Conservation (phyloP, 75 land plant genomes). For the Gnetum montanum region DNA sequence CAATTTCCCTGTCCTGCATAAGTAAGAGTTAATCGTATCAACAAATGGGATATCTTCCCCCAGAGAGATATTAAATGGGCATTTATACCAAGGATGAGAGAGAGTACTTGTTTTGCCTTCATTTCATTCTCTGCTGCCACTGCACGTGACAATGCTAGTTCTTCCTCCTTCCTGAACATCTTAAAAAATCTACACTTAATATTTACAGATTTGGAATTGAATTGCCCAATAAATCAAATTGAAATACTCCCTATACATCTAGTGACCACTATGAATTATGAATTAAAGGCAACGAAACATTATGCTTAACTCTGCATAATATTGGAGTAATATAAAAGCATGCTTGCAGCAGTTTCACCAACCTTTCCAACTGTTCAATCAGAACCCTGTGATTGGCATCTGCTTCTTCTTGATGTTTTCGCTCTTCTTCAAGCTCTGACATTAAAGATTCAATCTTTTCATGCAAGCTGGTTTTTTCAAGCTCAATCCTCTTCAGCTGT, state of each 20-base stretch:
- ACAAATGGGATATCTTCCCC: no score
- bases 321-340: not conserved
- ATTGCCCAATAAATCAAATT: no score
- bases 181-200: no score
- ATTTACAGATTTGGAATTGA: no score
- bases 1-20: slow-evolving; percentile 71
- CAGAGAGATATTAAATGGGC: no score
- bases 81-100: no score
- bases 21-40: not conserved
- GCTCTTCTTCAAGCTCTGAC: slow-evolving; percentile 56
- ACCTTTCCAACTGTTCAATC: slow-evolving; percentile 44
- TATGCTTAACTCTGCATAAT: no score
- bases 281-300: no score
- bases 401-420: slow-evolving; percentile 22
- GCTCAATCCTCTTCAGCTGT: slow-evolving; percentile 26
- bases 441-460: slow-evolving; percentile 31
- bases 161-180: slow-evolving; percentile 8
- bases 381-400: slow-evolving; percentile 31
- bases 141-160: not conserved
- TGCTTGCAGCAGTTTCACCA: slow-evolving; percentile 11
- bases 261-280: no score
- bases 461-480: slow-evolving; percentile 30
- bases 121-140: not conserved
- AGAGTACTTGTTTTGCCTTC: not conserved
- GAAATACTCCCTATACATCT: no score